Base-by-base conservation (phyloP, 768 basidiomycete genomes). In the Lentinula guzmanii region DNA sequence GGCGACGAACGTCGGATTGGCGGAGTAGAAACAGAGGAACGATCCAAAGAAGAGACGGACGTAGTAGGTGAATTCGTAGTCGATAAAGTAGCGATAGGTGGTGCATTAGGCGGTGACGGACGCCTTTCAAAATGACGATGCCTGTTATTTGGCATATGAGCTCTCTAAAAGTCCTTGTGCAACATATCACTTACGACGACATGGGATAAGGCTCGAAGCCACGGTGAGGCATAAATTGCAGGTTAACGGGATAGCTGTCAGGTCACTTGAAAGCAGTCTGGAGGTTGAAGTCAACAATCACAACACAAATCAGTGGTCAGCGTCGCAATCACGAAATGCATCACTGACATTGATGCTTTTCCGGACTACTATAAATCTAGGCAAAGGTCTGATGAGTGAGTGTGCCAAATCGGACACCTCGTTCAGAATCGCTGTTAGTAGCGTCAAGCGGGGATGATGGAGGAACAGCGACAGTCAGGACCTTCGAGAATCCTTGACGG, bases 11-110 rank as follows among this genome's bases (percentile, higher is more conserved):
- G 48, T 39, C 59, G 24, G 28, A 52, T 60, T 24, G 59, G 59
- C 39, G 59, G 59, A 34, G 59, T 60, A 42, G 59, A 60, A 9
- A 60, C 59, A 16, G 59, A 60, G 18, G 59, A 60, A n/a, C 59
- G 59, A 31, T 60, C 59, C n/a, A 60, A 41, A 15, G 59, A 60
- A 28, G 59, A 34, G 15, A 52, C 59, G 2, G 59, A 60, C 13
- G 51, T 50, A 42, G 59, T 52, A 13, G 59, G 59, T 13, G 59
- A 60, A 16, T 60, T 51, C 11, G 58, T 59, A 35, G 59, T 52
- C 24, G 59, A 52, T 21, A 60, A 11, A 13, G 59, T 60, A 41
- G 59, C 59, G n/a, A 60, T 60, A 5, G 59, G 59, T 9, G 59
- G 59, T 16, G 59, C 58, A 41, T 58, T 58, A 15, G 58, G 59